Evolutionary conservation across 192 early-diverging fungal genomes (phyloP).

Genomic region (Coemansia sp.): DNA sequence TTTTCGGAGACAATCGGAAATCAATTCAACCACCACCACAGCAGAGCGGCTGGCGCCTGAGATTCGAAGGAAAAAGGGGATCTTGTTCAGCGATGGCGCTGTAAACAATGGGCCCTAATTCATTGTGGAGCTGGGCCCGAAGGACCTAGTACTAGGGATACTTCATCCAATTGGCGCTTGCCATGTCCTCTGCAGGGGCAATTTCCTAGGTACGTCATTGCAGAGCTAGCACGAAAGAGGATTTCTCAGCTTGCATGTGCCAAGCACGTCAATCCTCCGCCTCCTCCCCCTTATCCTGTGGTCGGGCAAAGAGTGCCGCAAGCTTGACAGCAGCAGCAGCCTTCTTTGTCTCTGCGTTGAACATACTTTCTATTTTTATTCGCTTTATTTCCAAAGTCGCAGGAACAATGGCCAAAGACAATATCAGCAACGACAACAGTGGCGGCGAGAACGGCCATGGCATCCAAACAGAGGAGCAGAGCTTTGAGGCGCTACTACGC

Average conservation of each 20-base stretch:
- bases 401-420: background rate
- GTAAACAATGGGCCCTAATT: background rate
- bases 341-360: background rate
- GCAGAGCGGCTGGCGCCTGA: background rate
- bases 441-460: background rate
- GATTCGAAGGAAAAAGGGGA: background rate
- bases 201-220: background rate
- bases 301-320: background rate
- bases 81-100: background rate
- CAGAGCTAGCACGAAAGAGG: background rate
- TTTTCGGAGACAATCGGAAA: background rate
- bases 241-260: background rate
- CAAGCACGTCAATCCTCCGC: background rate
- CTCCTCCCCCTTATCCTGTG: background rate
- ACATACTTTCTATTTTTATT: background rate
- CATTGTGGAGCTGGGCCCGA: background rate
- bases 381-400: background rate
- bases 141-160: background rate
- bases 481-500: conserved; percentile 5
- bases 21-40: background rate
- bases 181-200: background rate
- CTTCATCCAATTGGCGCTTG: background rate
- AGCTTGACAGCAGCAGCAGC: background rate
- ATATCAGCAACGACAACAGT: conserved; percentile 3
- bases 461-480: conserved; percentile 1